Evolutionary conservation across 441 rosid species (phyloP).

Genomic region (Gossypium schwendimanii): DNA sequence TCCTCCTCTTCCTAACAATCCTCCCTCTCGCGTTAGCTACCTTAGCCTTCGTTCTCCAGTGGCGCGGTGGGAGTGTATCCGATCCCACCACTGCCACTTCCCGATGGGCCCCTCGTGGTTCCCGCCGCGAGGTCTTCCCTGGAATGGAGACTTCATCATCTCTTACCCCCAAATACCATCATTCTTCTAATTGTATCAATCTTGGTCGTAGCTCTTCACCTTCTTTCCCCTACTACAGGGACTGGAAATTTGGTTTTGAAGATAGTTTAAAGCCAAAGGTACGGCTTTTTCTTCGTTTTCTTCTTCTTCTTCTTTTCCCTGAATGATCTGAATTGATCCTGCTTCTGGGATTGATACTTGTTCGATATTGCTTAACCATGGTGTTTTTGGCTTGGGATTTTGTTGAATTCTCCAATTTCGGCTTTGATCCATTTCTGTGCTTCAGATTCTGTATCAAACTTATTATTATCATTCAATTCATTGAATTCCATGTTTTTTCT

Average conservation of each 20-base stretch:
- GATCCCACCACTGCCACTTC: conserved; percentile 58
- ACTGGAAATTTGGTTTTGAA: conserved; percentile 69
- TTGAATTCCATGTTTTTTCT: background rate
- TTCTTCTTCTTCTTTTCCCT: too few species aligned
- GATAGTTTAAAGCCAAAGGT: conserved; percentile 75
- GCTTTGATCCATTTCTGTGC: background rate
- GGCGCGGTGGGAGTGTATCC: conserved; percentile 65
- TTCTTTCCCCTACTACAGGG: conserved; percentile 74
- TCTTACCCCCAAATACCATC: conserved; percentile 49
- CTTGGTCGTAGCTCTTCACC: conserved; percentile 72
- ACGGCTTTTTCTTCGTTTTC: background rate
- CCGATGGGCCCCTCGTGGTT: conserved; percentile 61
- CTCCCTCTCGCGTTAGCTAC: conserved; percentile 84
- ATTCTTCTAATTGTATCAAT: conserved; percentile 49
- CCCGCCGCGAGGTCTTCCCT: conserved; percentile 70
- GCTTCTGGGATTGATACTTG: background rate
- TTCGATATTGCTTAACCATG: background rate
- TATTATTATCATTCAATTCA: background rate
- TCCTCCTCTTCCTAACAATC: conserved; percentile 72
- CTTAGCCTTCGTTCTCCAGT: conserved; percentile 80
- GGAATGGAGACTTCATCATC: conserved; percentile 81
- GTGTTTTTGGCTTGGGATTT: background rate
- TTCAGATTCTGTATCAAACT: background rate
- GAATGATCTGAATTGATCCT: background rate
- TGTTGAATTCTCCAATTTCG: background rate